A percentile compares a stretch with the other conserved stretches of the same genome.
Evolutionary conservation across 176 grass and related monocot genomes (phyloP).

Genomic region (Tillandsia leiboldiana): DNA sequence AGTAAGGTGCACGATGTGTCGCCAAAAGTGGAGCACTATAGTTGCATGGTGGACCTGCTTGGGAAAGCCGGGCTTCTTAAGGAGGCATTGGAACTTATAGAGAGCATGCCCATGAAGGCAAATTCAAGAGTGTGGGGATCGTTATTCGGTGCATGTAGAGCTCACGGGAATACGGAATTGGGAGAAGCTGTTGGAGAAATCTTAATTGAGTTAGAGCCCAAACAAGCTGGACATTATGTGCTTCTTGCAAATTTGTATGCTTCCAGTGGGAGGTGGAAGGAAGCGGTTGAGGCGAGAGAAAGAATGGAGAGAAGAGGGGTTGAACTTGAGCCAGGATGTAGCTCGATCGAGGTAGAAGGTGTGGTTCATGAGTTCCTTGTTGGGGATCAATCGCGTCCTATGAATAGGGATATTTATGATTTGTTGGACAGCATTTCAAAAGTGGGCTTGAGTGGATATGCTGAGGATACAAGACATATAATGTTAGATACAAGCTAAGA

Average conservation of each 20-base stretch:
- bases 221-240: conserved; percentile 8
- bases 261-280: conserved; percentile 3
- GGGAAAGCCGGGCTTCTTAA: conserved; percentile 8
- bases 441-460: too few relatives aligned
- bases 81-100: conserved; percentile 13
- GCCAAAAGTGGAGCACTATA: conserved; percentile 9
- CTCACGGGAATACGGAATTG: conserved; percentile 1
- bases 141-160: neutral
- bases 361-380: conserved; percentile 5
- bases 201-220: conserved; percentile 7
- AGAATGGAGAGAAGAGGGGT: conserved; percentile 13
- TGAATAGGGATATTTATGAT: neutral
- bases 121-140: conserved; percentile 15
- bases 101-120: conserved; percentile 3
- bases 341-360: conserved; percentile 8
- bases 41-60: conserved; percentile 16
- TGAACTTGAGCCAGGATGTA: conserved; percentile 7
- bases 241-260: conserved; percentile 6
- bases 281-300: neutral
- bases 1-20: conserved; percentile 1
- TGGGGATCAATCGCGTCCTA: conserved; percentile 8
- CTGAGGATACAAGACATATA: too few relatives aligned
- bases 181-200: conserved; percentile 5
- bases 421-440: too few relatives aligned
- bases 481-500: too few relatives aligned